phyloP scores from a whole-genome alignment of 2,329 filamentous ascomycete species.

The Cladorrhinum sp. region DNA sequence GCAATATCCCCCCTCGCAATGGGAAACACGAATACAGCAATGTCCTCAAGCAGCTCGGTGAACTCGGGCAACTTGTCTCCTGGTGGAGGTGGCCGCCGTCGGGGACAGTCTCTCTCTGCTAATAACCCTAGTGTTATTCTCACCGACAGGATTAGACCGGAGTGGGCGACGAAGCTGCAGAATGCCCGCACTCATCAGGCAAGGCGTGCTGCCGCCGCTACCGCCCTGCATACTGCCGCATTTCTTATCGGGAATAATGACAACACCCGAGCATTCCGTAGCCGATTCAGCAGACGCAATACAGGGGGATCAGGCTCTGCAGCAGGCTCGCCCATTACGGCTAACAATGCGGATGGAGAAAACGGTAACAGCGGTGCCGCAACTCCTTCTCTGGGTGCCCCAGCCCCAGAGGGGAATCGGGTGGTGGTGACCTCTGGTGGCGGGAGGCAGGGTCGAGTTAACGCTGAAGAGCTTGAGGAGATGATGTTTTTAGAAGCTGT shows the following conservation, averaged over 20 bases:
- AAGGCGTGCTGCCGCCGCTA: slow-evolving; percentile 84
- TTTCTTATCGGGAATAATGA: slow-evolving; percentile 75
- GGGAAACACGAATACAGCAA: slow-evolving; percentile 62
- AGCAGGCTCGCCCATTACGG: slow-evolving; percentile 15
- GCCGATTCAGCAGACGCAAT: slow-evolving; percentile 58
- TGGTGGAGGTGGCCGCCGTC: slow-evolving; percentile 35
- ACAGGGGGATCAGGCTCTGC: slow-evolving; percentile 38
- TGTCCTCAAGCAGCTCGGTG: slow-evolving; percentile 83
- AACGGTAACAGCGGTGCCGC: slow-evolving; percentile 27
- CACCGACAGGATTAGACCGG: slow-evolving; percentile 86
- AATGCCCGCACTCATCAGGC: slow-evolving; percentile 82
- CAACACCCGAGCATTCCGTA: slow-evolving; percentile 47
- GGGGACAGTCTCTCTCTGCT: slow-evolving; percentile 67
- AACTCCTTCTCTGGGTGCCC: slow-evolving; percentile 26
- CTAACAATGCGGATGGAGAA: slow-evolving; percentile 26
- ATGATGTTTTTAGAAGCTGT: slow-evolving; percentile 99
- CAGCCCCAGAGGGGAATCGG: slow-evolving; percentile 34
- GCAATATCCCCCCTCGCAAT: slow-evolving; percentile 47
- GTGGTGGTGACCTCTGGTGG: slow-evolving; percentile 22
- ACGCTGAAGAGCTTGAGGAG: slow-evolving; percentile 87
- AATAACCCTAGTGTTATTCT: slow-evolving; percentile 84
- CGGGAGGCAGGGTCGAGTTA: slow-evolving; percentile 36
- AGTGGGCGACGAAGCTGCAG: slow-evolving; percentile 88
- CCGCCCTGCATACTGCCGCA: slow-evolving; percentile 89
- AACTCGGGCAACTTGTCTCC: slow-evolving; percentile 53